Evolutionary conservation across 805 yeast species (phyloP), one percentile per base, ranked within the genome.

Genomic region (Isabelozyma rhagii): DNA sequence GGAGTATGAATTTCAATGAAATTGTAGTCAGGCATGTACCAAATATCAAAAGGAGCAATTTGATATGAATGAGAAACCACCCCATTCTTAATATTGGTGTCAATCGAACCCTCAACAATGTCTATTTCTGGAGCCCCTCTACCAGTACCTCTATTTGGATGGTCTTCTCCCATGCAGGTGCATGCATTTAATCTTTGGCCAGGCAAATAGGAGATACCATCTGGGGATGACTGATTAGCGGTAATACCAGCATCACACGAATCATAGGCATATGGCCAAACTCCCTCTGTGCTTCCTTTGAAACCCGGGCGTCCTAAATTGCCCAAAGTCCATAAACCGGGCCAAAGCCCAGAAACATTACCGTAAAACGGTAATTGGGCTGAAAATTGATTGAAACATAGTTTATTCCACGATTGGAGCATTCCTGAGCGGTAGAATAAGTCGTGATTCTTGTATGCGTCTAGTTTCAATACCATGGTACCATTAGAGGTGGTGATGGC

Each of bases 51-150:
- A 8, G 98, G 98, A 14, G 97, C 98, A 53, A 90, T 71, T 75
- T 93, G 98, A 62, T 86, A 69, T 3, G 97, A 90, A 69, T 93
- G 99, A 4, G 97, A 89, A 1, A 91, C 97, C 42, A 85, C 80
- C 58, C 94, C 94, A 55, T 71, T 63, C 13, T 38, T 51, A 18
- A 75, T 48, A 13, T 66, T 73, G 1, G 85, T 75, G 54, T 82
- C 84, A 27, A 83, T 80, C 56, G 89, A 90, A 55, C 86, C 97
- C 79, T 93, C 98, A 47, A 93, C 65, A 43, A 85, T 83, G 81
- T 93, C 98, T 58, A 93, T 89, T 76, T 91, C 97, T 9, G 75
- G 75, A 0, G 75, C 75, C 28, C 75, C 75, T 54, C 75, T 62
- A 7, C 70, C 75, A 17, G 56, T 57, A 11, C 75, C 75, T 9